Percentiles rank a stretch among this genome's conserved stretches.
phyloP scores from a whole-genome alignment of 225 moss, liverwort and hornwort species.

The Polytrichum formosum region DNA sequence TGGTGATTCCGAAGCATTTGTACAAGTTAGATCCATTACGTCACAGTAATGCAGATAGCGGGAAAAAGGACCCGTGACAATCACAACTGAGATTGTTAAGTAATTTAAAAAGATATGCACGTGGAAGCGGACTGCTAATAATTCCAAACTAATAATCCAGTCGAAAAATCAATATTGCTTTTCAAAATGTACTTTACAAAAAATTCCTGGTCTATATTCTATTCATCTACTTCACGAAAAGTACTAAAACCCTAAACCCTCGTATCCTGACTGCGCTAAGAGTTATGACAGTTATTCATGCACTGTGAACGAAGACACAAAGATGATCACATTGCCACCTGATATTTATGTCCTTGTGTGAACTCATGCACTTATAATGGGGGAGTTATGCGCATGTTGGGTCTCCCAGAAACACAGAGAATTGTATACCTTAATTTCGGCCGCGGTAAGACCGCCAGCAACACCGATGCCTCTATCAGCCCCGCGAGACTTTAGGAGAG shows the following conservation, averaged over 20 bases:
- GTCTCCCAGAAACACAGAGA: background rate
- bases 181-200: no score
- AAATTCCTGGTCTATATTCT: background rate
- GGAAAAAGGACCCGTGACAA: no score
- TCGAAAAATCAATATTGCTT: no score
- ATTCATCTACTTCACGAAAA: background rate
- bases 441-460: constrained; percentile 52
- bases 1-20: background rate
- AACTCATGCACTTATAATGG: background rate
- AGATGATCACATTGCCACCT: background rate
- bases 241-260: constrained; percentile 7
- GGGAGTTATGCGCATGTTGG: background rate
- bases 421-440: constrained; percentile 62
- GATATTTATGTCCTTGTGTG: background rate
- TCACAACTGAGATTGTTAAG: no score
- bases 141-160: no score
- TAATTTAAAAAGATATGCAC: background rate
- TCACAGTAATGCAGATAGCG: background rate
- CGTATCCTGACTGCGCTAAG: background rate
- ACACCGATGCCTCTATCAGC: constrained; percentile 71
- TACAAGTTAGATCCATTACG: background rate
- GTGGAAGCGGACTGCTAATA: background rate
- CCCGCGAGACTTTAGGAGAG: constrained; percentile 74
- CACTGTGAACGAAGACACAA: background rate
- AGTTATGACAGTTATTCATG: background rate